These are phyloP conservation scores for Stemphylium vesicarium DNA, from an alignment of 2,329 filamentous ascomycete genomes.

Conservation along the genomic window DNA sequence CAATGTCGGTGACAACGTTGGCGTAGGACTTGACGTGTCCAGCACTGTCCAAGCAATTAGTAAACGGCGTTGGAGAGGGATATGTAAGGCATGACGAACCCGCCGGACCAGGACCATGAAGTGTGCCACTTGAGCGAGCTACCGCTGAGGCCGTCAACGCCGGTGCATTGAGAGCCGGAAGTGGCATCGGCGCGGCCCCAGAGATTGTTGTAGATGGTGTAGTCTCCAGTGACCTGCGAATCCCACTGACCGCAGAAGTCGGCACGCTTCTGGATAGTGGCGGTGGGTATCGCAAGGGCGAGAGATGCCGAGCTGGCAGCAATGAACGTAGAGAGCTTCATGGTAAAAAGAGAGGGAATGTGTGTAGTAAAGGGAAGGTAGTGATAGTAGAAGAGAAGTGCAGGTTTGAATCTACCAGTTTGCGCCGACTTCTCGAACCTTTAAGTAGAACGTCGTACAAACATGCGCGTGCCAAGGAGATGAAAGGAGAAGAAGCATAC, in stretches of 20 bases:
- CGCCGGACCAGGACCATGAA: conserved; percentile 52
- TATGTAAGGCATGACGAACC: conserved; percentile 30
- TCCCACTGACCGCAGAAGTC: conserved; percentile 46
- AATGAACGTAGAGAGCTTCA: conserved; percentile 39
- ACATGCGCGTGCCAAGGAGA: neutral
- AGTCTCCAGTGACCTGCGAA: conserved; percentile 31
- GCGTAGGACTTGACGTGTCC: conserved; percentile 53
- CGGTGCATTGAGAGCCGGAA: conserved; percentile 56
- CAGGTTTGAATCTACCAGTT: neutral
- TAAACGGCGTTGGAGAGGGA: neutral
- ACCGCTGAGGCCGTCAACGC: conserved; percentile 48
- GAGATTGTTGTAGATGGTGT: conserved; percentile 52
- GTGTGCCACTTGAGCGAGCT: conserved; percentile 54
- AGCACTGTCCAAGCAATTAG: conserved; percentile 21
- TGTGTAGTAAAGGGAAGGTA: neutral
- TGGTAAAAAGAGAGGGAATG: conserved; percentile 12
- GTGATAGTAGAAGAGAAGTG: neutral
- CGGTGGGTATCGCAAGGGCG: conserved; percentile 36
- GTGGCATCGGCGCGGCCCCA: conserved; percentile 52
- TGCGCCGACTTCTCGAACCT: conserved; percentile 5
- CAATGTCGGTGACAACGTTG: conserved; percentile 50
- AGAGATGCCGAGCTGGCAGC: conserved; percentile 37
- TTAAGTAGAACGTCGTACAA: conserved; percentile 20
- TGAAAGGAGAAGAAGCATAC: conserved; percentile 12
- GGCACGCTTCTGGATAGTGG: conserved; percentile 38